Evolutionary conservation across 805 yeast genomes (phyloP), one percentile per base, ranked within the genome.

Genomic region (Kodamaea kaohsiungensis): DNA sequence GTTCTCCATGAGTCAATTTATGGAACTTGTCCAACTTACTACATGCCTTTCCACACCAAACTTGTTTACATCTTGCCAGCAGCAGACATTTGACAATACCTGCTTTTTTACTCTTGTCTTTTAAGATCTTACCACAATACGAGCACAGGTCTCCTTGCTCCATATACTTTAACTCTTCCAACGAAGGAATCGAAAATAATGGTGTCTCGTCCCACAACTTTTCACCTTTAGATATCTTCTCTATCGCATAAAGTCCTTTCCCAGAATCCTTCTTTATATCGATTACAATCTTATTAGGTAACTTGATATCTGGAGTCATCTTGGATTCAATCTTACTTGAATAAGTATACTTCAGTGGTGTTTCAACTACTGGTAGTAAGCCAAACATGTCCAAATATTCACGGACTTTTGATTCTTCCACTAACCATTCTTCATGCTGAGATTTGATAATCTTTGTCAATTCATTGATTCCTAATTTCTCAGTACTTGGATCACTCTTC

Each of bases 11-110:
- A 19, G 70, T 48, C 19, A 43, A 38, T 19, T 33, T 38, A 38
- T 48, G 43, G 7, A 80, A 65, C 13, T 67, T 62, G 61, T 86
- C 86, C 17, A 59, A 58, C 54, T 77, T 79, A 61, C 85, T 84
- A 72, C 96, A 89, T 8, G 65, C 67, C 48, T 70, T 73, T 6
- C 85, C 78, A 67, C 96, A 89, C 93, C 95, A 89, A 48, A 84
- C 72, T 50, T 84, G 87, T 7, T 77, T 67, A 60, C 93, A 88
- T 17, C 54, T 16, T 6, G 54, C 49, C 50, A 48, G 50, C 43
- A 39, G 43, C 25, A 38, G 37, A 33, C 54, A 51, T 47, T 51
- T 51, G 13, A 77, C 76, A 48, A 86, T 71, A n/a, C 87, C 85
- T 43, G 67, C 70, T 48, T 78, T 65, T 7, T 75, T 62, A 2